Percentiles rank a stretch among this genome's conserved stretches.
These are phyloP conservation scores for Mortierella sp. DNA, from an alignment of 371 early-diverging fungal genomes.

Conservation along the genomic window DNA sequence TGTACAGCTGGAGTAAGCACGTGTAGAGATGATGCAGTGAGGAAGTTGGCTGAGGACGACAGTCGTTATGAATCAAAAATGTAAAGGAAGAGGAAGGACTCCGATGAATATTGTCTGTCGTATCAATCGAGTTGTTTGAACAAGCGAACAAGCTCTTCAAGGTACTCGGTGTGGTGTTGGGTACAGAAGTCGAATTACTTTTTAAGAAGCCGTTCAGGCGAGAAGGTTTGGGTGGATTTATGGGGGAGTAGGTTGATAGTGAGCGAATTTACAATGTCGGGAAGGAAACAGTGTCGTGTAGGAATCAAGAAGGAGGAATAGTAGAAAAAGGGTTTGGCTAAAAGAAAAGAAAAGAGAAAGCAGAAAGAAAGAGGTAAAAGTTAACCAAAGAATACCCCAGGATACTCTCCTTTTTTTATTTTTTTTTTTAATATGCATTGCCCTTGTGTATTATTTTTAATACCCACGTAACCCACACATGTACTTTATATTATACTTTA, in stretches of 20 bases:
- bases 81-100: too few species aligned
- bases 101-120: too few species aligned
- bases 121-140: too few species aligned
- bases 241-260: too few species aligned
- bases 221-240: too few species aligned
- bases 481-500: not conserved
- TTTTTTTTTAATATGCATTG: not conserved
- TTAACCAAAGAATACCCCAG: not conserved
- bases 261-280: not conserved
- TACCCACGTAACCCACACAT: slow-evolving; percentile 2
- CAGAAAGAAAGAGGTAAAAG: not conserved
- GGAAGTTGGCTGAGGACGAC: too few species aligned
- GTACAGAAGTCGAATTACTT: too few species aligned
- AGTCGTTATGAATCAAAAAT: too few species aligned
- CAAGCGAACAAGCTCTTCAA: too few species aligned
- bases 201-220: too few species aligned
- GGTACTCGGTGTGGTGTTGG: too few species aligned
- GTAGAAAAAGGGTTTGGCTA: not conserved
- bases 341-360: not conserved
- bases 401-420: not conserved
- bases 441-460: not conserved
- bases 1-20: not conserved
- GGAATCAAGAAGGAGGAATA: not conserved
- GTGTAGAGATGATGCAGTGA: not conserved
- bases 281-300: too few species aligned